Conservation (phyloP, 768 basidiomycete species). For the Lactarius sanguifluus region DNA sequence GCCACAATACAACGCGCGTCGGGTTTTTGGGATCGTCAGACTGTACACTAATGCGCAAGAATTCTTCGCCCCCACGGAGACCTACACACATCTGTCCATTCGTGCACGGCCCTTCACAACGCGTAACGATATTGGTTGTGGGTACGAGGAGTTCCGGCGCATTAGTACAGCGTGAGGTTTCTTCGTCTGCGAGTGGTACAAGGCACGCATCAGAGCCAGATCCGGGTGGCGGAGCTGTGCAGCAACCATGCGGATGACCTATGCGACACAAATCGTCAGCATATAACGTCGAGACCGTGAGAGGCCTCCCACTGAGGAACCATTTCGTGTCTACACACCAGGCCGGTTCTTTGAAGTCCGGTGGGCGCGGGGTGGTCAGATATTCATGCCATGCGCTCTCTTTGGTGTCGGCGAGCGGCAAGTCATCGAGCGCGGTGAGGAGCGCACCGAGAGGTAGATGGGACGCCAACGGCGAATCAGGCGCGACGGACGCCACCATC, state of each 20-base stretch:
- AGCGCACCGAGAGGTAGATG: conserved; percentile 59
- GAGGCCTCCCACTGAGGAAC: conserved; percentile 36
- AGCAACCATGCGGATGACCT: conserved; percentile 33
- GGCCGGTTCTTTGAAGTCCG: conserved; percentile 15
- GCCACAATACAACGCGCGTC: conserved; percentile 62
- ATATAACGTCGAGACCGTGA: neutral
- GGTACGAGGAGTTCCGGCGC: conserved; percentile 50
- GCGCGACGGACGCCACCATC: conserved; percentile 54
- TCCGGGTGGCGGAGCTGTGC: conserved; percentile 26
- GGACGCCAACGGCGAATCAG: conserved; percentile 58
- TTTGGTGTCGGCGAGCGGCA: conserved; percentile 39
- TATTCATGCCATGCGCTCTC: conserved; percentile 50
- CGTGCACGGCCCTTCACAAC: conserved; percentile 48
- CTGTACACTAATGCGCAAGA: conserved; percentile 55
- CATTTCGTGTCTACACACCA: conserved; percentile 27
- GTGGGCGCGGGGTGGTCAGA: conserved; percentile 35
- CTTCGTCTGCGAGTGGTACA: conserved; percentile 45
- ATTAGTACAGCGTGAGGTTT: conserved; percentile 52
- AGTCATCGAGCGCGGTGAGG: conserved; percentile 67
- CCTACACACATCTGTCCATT: conserved; percentile 50
- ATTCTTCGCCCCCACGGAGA: conserved; percentile 48
- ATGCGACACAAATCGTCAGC: conserved; percentile 31
- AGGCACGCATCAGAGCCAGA: conserved; percentile 28
- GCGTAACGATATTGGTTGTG: conserved; percentile 25
- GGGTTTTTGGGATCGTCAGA: conserved; percentile 25